Evolutionary conservation across 2,329 filamentous ascomycete species (phyloP).

Genomic region (Scedosporium dehoogii): DNA sequence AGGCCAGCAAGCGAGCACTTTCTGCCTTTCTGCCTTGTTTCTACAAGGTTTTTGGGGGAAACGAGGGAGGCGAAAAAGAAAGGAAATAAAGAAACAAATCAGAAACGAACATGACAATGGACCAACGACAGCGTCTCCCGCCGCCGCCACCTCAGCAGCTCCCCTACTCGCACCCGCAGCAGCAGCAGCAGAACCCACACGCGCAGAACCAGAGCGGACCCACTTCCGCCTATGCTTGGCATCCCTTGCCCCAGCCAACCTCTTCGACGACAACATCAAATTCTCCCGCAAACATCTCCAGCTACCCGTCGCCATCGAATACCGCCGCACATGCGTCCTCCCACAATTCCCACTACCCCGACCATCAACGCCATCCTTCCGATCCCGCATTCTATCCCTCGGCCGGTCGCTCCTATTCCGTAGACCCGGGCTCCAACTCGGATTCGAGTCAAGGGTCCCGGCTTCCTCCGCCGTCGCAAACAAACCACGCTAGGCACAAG

Average conservation of each 20-base stretch:
- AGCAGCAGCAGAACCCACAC: not conserved
- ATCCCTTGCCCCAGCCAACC: conserved; percentile 1
- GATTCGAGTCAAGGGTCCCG: conserved; percentile 5
- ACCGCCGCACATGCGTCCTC: conserved; percentile 1
- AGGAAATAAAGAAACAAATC: not conserved
- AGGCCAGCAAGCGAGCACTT: not conserved
- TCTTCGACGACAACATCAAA: conserved; percentile 2
- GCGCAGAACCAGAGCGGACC: conserved; percentile 1
- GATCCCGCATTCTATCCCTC: conserved; percentile 7
- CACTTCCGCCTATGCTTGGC: conserved; percentile 4
- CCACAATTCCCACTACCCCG: not conserved
- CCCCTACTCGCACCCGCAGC: conserved; percentile 1
- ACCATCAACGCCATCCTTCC: conserved; percentile 7
- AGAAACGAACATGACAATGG: conserved; percentile 1
- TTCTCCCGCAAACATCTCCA: conserved; percentile 3
- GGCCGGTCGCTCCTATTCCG: conserved; percentile 6
- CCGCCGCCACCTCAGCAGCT: conserved; percentile 1
- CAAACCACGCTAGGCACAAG: conserved; percentile 30
- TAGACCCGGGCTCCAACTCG: conserved; percentile 6
- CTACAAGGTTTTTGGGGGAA: not conserved
- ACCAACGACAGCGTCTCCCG: conserved; percentile 4
- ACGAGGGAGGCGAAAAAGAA: not conserved
- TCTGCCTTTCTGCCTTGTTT: not conserved
- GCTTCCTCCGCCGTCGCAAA: conserved; percentile 17
- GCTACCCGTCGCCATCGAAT: conserved; percentile 2